phyloP scores from a whole-genome alignment of 352 stramenopile species.

The Blastocystis sp. region DNA sequence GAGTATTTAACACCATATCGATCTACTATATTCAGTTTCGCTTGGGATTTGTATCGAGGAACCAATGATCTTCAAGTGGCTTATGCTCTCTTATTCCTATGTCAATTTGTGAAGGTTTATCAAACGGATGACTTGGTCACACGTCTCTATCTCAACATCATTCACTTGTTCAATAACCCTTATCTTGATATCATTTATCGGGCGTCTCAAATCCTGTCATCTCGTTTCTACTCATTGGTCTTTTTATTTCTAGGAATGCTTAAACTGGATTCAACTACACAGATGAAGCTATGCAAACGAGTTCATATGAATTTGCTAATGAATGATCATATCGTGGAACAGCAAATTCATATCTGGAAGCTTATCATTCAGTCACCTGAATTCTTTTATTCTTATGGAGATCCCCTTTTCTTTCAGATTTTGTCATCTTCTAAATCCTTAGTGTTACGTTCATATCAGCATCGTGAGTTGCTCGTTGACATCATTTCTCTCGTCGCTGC shows the following conservation, averaged over 20 bases:
- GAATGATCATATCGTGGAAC: constrained; percentile 46
- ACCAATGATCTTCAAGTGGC: neutral
- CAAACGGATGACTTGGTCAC: neutral
- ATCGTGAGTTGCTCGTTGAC: constrained; percentile 1
- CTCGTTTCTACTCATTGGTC: neutral
- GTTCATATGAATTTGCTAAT: constrained; percentile 19
- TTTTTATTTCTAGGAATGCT: constrained; percentile 11
- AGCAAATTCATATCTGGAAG: constrained; percentile 52
- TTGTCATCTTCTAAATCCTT: neutral
- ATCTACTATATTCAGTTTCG: neutral
- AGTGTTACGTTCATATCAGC: neutral
- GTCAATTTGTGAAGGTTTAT: constrained; percentile 30
- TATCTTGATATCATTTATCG: constrained; percentile 1
- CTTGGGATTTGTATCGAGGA: neutral
- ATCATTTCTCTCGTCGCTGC: constrained; percentile 11
- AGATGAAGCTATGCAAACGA: neutral
- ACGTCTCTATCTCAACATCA: constrained; percentile 38
- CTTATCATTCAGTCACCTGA: constrained; percentile 49
- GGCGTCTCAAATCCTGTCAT: neutral
- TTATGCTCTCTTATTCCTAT: constrained; percentile 48
- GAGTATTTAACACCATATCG: neutral
- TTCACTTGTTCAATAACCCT: constrained; percentile 42
- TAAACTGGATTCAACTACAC: neutral
- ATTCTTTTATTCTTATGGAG: constrained; percentile 35
- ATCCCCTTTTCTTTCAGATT: constrained; percentile 24